Conservation (phyloP, 1,284 basidiomycete species). For the Salmacisia buchloeana region DNA sequence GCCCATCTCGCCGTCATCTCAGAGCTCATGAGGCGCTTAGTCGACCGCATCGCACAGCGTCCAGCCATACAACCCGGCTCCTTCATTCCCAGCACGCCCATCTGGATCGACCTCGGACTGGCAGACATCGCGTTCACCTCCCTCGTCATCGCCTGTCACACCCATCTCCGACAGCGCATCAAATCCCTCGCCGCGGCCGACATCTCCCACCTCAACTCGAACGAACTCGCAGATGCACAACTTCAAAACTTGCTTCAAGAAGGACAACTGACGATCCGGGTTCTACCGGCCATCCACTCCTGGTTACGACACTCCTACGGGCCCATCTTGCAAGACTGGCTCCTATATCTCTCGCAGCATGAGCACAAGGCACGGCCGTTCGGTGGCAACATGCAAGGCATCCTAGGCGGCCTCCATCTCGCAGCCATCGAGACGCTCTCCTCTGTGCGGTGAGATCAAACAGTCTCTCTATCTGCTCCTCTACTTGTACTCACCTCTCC, state of each 20-base stretch:
- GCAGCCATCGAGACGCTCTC: neutral
- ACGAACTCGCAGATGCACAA: neutral
- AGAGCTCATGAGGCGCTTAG: neutral
- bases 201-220: neutral
- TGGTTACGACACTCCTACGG: neutral
- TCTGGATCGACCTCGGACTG: slow-evolving; percentile 2
- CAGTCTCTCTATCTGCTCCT: neutral
- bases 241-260: neutral
- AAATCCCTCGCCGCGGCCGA: neutral
- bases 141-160: neutral
- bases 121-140: neutral
- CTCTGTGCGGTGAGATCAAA: neutral
- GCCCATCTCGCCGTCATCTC: neutral
- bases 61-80: neutral
- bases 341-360: neutral
- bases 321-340: neutral
- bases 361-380: neutral
- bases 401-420: neutral
- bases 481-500: neutral
- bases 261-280: neutral
- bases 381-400: neutral
- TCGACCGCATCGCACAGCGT: neutral
- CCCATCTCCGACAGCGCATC: neutral
- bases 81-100: neutral
- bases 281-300: neutral